phyloP scores from a whole-genome alignment of 441 rosid genomes.

The Erodium trifolium region DNA sequence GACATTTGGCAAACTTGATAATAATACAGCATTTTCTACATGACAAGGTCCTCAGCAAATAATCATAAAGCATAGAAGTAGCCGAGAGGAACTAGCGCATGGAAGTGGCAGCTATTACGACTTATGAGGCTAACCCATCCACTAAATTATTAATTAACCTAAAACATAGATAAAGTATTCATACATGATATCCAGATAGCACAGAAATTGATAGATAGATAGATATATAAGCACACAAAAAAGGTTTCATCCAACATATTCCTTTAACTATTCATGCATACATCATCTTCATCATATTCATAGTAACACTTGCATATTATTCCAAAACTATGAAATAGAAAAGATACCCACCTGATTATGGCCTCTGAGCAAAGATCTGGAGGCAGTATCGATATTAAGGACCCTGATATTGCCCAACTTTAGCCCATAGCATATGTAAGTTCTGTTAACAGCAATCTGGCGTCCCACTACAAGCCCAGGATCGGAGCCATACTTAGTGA shows the following conservation, averaged over 20 bases:
- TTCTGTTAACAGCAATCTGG: constrained; percentile 75
- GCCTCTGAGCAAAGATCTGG: constrained; percentile 72
- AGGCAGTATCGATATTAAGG: constrained; percentile 76
- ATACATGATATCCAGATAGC: not conserved
- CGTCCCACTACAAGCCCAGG: constrained; percentile 72
- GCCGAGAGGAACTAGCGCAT: not conserved
- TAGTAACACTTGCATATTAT: not conserved
- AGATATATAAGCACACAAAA: not conserved
- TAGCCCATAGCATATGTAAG: constrained; percentile 78
- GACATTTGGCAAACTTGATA: not conserved
- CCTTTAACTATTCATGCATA: not conserved
- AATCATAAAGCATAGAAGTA: too few species aligned
- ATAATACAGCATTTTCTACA: too few species aligned
- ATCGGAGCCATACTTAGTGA: constrained; percentile 69
- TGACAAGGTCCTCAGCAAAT: too few species aligned
- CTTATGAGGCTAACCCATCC: not conserved
- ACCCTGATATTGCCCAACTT: constrained; percentile 79
- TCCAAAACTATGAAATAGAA: not conserved
- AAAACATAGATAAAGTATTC: not conserved
- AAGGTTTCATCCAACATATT: not conserved
- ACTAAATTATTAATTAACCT: not conserved
- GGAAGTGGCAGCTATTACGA: not conserved
- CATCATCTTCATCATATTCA: not conserved
- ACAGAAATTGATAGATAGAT: not conserved
- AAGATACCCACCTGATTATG: constrained; percentile 53